These are phyloP conservation scores for Eimeria sp. DNA, from an alignment of 169 alveolate genomes.

Conservation along the genomic window DNA sequence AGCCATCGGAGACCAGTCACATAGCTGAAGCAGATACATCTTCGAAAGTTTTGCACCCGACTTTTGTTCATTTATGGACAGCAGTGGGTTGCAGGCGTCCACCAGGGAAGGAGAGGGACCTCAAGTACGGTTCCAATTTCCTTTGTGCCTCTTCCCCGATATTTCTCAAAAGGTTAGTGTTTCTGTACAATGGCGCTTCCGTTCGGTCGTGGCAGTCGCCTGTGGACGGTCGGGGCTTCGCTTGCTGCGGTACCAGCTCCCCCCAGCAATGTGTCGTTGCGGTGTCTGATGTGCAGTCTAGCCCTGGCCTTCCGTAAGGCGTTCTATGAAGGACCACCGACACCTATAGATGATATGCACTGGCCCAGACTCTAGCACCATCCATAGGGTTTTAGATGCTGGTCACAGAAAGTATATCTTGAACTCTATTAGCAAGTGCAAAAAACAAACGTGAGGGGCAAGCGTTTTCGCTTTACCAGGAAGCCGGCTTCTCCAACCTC, in stretches of 20 bases:
- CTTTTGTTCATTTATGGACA: too few relatives aligned
- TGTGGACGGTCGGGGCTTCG: not conserved
- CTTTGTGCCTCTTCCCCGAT: not conserved
- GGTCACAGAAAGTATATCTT: not conserved
- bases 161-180: not conserved
- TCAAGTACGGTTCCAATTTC: not conserved
- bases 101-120: too few relatives aligned
- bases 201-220: not conserved
- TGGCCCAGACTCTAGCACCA: not conserved
- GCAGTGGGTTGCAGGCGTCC: too few relatives aligned
- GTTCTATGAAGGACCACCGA: not conserved
- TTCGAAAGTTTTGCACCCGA: too few relatives aligned
- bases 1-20: too few relatives aligned
- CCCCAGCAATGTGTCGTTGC: not conserved
- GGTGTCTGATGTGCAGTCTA: not conserved
- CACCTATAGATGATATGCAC: not conserved
- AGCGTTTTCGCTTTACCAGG: not conserved
- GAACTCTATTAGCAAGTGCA: not conserved
- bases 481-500: not conserved
- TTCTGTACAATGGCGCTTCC: not conserved
- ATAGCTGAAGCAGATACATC: too few relatives aligned
- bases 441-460: not conserved
- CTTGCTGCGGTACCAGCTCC: not conserved
- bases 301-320: not conserved
- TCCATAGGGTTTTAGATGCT: not conserved